Base-by-base conservation (phyloP, 768 basidiomycete species). In the Favolaschia claudopus region DNA sequence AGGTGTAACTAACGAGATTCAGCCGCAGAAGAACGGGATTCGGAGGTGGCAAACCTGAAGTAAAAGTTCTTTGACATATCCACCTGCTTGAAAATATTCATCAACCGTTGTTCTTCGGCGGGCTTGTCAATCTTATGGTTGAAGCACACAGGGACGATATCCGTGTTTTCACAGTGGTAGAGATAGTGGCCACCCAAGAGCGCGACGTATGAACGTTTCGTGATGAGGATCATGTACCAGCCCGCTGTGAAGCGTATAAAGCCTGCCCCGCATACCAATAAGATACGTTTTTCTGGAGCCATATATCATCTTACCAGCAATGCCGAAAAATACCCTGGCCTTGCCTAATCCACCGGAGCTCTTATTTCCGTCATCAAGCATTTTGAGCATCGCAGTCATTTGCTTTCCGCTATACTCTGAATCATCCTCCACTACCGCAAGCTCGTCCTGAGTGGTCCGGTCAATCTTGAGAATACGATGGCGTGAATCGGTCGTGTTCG, bases 51-150 rank as follows among this genome's bases (percentile, higher is more conserved):
- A 56, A 27, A 56, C 93, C 93, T 95, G 76, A 98, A 98, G 76
- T 98, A 99, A 72, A 99, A 99, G 77, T 99, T 98, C 77, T 98
- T 98, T n/a, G 91, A 89, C 83, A 99, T 87, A 69, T 99, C 96
- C 1, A 98, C 95, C 73, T 96, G 93, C 70, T 95, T 95, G 80
- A 99, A 99, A 9, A 92, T 85, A 58, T 87, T 89, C 78, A 96
- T 86, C 31, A 95, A 80, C 9, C 93, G 87, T 67, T 92, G 91
- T 69, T 99, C 96, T 68, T 97, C 95, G 0, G 91, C 81, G 0
- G 90, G 89, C 64, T 91, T 91, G 40, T 97, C 96, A 19, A 94
- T 74, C 76, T 90, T 95, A 76, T 90, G 93, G 58, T 86, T 91
- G 67, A 84, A 84, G 17, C 85, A 84, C 25, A 98, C 80, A 3